A percentile compares a stretch with the other conserved stretches of the same genome.
Evolutionary conservation across 306 rosid species (phyloP).

Genomic region (Corylus heterophylla): DNA sequence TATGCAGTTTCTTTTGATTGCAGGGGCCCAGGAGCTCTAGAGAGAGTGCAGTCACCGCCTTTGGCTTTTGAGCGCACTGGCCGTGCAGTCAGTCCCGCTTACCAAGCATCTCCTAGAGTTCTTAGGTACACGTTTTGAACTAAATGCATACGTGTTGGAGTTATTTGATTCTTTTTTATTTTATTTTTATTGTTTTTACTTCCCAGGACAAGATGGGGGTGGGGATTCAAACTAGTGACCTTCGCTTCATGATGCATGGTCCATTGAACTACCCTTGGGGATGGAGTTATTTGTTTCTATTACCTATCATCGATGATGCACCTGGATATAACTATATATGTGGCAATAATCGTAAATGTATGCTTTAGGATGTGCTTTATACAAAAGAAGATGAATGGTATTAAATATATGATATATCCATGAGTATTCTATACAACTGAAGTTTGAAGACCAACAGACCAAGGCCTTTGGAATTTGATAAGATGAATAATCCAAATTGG

Average conservation of each 20-base stretch:
- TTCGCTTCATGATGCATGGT: too few species aligned
- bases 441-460: neutral
- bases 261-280: too few species aligned
- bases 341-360: neutral
- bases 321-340: neutral
- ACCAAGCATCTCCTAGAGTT: conserved; percentile 17
- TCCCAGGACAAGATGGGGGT: too few species aligned
- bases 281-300: neutral
- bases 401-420: too few species aligned
- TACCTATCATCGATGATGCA: neutral
- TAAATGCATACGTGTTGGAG: neutral
- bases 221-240: too few species aligned
- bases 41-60: conserved; percentile 12
- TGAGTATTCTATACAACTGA: neutral
- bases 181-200: too few species aligned
- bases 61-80: conserved; percentile 12
- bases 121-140: neutral
- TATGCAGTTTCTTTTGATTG: neutral
- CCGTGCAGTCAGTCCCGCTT: conserved; percentile 11
- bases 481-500: neutral
- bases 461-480: neutral
- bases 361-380: neutral
- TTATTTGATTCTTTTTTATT: neutral
- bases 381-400: neutral
- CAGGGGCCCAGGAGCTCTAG: conserved; percentile 24